Base-by-base conservation (phyloP, 23 red algal species). In the Gracilaria gracilis region DNA sequence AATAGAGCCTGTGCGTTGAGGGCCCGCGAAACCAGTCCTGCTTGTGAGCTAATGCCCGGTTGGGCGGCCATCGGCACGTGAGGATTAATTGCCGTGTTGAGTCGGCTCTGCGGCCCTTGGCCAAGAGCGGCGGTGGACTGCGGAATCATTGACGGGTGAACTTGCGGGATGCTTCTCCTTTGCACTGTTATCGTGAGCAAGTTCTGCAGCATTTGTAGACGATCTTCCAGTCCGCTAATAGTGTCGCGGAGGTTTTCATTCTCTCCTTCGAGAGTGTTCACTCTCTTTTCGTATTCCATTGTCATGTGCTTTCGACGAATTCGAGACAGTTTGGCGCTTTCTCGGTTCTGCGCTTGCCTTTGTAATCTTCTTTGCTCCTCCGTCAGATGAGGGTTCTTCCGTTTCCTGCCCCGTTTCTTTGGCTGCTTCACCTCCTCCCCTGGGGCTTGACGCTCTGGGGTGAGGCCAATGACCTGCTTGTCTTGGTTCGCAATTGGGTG, bases 301-400 rank as follows among this genome's bases (percentile, higher is more conserved):
- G 82, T 87, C 83, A 81, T 78, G 53, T 80, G 28, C 76, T 95
- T 95, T 57, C 84, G 70, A 27, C 92, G 92, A 67, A 88, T 78
- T 50, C 92, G 83, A 58, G 92, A 95, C 35, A 88, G 54, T 65
- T 95, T 95, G 20, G 92, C 92, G 27, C 81, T 87, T 62, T 95
- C 92, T 46, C 92, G 48, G 61, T 95, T 95, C 92, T 95, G 92
- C 28, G 84, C 84, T 71, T 95, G 82, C 74, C 92, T 64, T 48
- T 81, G 76, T 47, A 74, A 83, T 33, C 58, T 88, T 33, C 92
- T 82, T 82, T 95, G 23, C 24, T 86, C 92, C 48, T 95, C 92
- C 11, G 82, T 82, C 25, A 95, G 84, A 50, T 95, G 82, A 5
- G 92, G 92, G 61, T 88, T 80, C 36, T 95, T 95, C 35, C 92